These are phyloP conservation scores for Bacidia rubella DNA, from an alignment of 495 filamentous ascomycete genomes.

Conservation along the genomic window DNA sequence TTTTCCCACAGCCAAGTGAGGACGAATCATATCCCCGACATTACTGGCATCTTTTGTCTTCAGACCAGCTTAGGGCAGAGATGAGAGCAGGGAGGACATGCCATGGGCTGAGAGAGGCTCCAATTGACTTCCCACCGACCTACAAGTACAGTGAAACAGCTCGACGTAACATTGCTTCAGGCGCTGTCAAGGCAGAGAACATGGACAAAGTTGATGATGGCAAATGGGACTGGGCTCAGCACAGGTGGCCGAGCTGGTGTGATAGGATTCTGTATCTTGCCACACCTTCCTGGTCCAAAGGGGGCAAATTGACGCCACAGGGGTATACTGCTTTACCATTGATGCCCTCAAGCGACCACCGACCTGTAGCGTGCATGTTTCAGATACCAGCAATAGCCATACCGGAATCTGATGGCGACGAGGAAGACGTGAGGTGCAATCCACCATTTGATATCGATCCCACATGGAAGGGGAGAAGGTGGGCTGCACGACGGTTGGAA, in stretches of 20 bases:
- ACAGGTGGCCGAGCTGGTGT: conserved; percentile 88
- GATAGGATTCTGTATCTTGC: conserved; percentile 76
- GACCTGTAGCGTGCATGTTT: conserved; percentile 58
- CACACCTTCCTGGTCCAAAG: conserved; percentile 35
- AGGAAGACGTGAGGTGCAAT: conserved; percentile 18
- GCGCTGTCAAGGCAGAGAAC: conserved; percentile 12
- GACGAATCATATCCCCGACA: conserved; percentile 35
- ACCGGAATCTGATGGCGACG: conserved; percentile 9
- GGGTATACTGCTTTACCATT: conserved; percentile 63
- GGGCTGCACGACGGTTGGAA: conserved; percentile 40
- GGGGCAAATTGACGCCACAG: conserved; percentile 31
- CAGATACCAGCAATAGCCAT: conserved; percentile 38
- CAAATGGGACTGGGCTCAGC: conserved; percentile 59
- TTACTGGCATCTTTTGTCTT: conserved; percentile 46
- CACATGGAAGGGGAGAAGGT: conserved; percentile 34
- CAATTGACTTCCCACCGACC: conserved; percentile 73
- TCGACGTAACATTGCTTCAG: conserved; percentile 23
- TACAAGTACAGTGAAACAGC: conserved; percentile 61
- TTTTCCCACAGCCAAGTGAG: conserved; percentile 48
- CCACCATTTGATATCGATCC: conserved; percentile 44
- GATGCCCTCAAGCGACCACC: conserved; percentile 69
- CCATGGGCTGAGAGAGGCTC: conserved; percentile 62
- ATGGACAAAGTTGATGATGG: conserved; percentile 25
- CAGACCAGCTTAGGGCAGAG: conserved; percentile 69
- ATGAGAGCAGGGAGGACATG: conserved; percentile 47